These are phyloP conservation scores for Sclerotiophoma versabilis DNA, from an alignment of 2,329 filamentous ascomycete species.

Conservation along the genomic window DNA sequence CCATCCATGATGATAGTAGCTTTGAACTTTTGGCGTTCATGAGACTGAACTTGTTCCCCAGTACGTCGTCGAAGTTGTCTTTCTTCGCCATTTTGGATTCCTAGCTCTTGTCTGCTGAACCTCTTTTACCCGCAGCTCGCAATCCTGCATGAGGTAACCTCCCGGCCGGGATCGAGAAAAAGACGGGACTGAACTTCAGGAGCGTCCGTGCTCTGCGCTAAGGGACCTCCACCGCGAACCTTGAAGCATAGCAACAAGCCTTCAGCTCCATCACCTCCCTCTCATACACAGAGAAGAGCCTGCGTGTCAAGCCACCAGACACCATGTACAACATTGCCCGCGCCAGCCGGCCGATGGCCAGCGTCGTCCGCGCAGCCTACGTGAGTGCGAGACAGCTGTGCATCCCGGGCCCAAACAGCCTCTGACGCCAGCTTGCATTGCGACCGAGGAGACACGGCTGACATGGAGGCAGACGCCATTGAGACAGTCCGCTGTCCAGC, in stretches of 20 bases:
- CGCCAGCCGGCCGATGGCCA: constrained; percentile 71
- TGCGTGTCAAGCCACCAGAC: constrained; percentile 44
- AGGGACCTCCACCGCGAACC: constrained; percentile 40
- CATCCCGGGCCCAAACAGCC: constrained; percentile 31
- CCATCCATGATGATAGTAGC: constrained; percentile 64
- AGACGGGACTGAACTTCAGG: constrained; percentile 28
- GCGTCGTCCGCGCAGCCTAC: constrained; percentile 79
- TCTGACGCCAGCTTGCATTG: constrained; percentile 41
- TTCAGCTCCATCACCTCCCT: constrained; percentile 33
- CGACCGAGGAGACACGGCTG: constrained; percentile 33
- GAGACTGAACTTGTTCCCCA: constrained; percentile 63
- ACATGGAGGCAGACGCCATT: constrained; percentile 59
- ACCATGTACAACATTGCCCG: constrained; percentile 89
- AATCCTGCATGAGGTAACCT: constrained; percentile 20
- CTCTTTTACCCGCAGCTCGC: constrained; percentile 8
- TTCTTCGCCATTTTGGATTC: constrained; percentile 40
- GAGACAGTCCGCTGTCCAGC: constrained; percentile 69
- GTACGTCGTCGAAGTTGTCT: constrained; percentile 58
- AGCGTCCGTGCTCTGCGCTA: constrained; percentile 30
- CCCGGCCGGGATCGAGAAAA: constrained; percentile 35
- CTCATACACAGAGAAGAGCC: constrained; percentile 18
- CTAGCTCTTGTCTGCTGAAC: constrained; percentile 1
- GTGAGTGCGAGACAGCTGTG: constrained; percentile 58
- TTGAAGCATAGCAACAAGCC: constrained; percentile 32
- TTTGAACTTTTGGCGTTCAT: constrained; percentile 61